These are phyloP conservation scores for Starmerella vaccinii DNA, from an alignment of 805 yeast species.

Conservation along the genomic window DNA sequence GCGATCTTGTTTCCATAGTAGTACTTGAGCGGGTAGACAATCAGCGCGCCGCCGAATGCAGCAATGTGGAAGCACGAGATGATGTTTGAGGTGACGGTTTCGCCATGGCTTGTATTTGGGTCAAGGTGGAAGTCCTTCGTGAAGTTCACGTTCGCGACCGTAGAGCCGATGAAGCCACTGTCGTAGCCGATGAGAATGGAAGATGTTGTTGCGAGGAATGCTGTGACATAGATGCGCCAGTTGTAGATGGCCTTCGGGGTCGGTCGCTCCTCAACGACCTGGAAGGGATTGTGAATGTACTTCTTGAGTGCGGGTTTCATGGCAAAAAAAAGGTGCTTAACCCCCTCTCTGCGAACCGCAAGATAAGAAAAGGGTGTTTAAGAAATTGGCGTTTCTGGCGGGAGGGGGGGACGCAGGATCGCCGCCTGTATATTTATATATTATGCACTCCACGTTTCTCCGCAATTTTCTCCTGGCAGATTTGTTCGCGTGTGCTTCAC, in stretches of 20 bases:
- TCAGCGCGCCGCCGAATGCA: conserved; percentile 14
- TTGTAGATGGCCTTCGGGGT: conserved; percentile 11
- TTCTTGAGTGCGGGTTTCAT: conserved; percentile 1
- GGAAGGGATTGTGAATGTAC: conserved; percentile 10
- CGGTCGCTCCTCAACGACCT: conserved; percentile 13
- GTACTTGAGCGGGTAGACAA: conserved; percentile 10
- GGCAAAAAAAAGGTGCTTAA: too few species aligned
- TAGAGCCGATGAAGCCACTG: conserved; percentile 13
- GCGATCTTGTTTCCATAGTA: conserved; percentile 8
- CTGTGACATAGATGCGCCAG: conserved; percentile 15
- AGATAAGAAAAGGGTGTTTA: background rate
- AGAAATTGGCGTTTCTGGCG: too few species aligned
- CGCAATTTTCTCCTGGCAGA: conserved; percentile 1
- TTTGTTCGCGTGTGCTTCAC: background rate
- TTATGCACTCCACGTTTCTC: conserved; percentile 4
- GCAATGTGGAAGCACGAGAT: conserved; percentile 14
- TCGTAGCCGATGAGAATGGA: conserved; percentile 14
- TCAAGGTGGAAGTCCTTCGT: conserved; percentile 4
- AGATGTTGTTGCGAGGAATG: conserved; percentile 11
- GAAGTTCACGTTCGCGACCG: conserved; percentile 8
- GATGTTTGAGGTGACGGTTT: conserved; percentile 11
- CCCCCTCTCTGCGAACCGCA: background rate
- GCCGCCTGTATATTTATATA: background rate
- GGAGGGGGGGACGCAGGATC: too few species aligned
- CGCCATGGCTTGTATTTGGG: background rate